Percentiles rank a stretch among this genome's conserved stretches.
phyloP scores from a whole-genome alignment of 169 alveolate species.

The Perkinsus chesapeaki region DNA sequence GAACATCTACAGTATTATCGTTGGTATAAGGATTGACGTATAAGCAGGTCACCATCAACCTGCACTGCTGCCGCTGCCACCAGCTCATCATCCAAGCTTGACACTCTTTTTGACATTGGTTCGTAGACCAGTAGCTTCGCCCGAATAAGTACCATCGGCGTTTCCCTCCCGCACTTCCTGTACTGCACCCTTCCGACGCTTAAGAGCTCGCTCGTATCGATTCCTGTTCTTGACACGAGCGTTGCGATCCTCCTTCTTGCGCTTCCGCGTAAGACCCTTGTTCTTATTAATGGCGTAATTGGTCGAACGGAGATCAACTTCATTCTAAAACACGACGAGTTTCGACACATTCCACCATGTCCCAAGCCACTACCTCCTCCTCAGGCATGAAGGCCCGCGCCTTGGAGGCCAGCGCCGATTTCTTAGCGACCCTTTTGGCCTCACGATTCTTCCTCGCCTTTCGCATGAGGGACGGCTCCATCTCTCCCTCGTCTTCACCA shows the following conservation, averaged over 20 bases:
- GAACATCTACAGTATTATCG: background rate
- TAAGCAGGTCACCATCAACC: background rate
- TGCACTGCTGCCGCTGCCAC: background rate
- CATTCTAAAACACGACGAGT: too few relatives aligned
- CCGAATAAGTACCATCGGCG: background rate
- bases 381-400: background rate
- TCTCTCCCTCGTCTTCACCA: background rate
- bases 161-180: background rate
- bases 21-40: background rate
- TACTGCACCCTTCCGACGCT: constrained; percentile 20
- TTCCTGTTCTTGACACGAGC: constrained; percentile 75
- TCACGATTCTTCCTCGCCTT: background rate
- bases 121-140: background rate
- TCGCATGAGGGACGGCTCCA: background rate
- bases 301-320: background rate
- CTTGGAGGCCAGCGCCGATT: background rate
- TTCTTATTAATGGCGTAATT: constrained; percentile 56
- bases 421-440: background rate
- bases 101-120: background rate
- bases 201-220: constrained; percentile 65
- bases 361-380: background rate
- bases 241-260: constrained; percentile 76
- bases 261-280: constrained; percentile 71
- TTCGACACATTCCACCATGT: too few relatives aligned
- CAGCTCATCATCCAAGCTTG: background rate